Conservation (phyloP, 371 early-diverging fungal genomes). For the Syncephalastrum sp. region DNA sequence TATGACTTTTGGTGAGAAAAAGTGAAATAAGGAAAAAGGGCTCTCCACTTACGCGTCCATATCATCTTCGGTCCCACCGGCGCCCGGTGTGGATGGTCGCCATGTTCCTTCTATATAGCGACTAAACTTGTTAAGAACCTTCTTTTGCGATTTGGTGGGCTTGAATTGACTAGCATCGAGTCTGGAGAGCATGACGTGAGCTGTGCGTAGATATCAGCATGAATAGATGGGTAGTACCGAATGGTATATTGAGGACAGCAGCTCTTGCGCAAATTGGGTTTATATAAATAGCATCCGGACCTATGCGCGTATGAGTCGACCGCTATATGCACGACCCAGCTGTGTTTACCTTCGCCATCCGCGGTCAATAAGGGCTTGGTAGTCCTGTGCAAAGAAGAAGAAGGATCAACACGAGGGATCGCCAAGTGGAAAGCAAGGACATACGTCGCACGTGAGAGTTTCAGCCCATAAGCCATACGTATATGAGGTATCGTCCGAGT, state of each 20-base stretch:
- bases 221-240: constrained; percentile 30
- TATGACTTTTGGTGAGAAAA: too few relatives aligned
- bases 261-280: constrained; percentile 57
- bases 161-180: constrained; percentile 51
- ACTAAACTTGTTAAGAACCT: constrained; percentile 62
- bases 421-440: not conserved
- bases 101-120: constrained; percentile 50
- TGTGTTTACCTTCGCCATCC: constrained; percentile 66
- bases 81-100: constrained; percentile 16
- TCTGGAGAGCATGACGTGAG: constrained; percentile 22
- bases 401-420: not conserved
- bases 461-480: constrained; percentile 60
- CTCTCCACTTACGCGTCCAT: constrained; percentile 8
- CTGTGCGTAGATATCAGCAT: too few relatives aligned
- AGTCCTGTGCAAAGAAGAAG: constrained; percentile 42
- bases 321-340: not conserved
- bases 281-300: constrained; percentile 65
- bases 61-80: constrained; percentile 8
- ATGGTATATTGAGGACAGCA: constrained; percentile 77
- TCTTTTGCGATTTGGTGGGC: constrained; percentile 67
- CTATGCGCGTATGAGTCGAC: constrained; percentile 20
- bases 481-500: constrained; percentile 38
- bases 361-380: constrained; percentile 62
- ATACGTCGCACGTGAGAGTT: constrained; percentile 43
- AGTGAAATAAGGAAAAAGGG: too few relatives aligned